Percentiles rank a stretch among this genome's conserved stretches.
Conservation (phyloP, 306 rosid species). For the Lathyrus oleraceus region DNA sequence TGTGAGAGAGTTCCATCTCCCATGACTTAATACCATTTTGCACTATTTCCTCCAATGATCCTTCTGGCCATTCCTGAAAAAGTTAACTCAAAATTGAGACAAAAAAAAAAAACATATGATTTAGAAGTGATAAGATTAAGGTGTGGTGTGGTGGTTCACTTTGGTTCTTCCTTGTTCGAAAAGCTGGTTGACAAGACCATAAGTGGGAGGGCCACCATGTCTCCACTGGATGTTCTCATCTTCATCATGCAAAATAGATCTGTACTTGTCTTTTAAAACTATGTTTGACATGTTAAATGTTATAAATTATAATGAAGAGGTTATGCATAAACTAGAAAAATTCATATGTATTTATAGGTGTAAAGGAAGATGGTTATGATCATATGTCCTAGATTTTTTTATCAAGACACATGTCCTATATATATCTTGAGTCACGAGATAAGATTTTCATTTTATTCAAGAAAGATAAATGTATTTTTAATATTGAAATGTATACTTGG, state of each 20-base stretch:
- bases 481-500: neutral
- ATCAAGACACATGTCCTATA: neutral
- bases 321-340: conserved; percentile 4
- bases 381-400: neutral
- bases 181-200: conserved; percentile 53
- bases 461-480: neutral
- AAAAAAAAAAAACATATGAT: neutral
- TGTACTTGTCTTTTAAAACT: conserved; percentile 51
- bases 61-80: conserved; percentile 60
- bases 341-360: neutral
- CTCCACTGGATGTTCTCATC: conserved; percentile 51
- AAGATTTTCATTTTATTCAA: neutral
- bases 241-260: conserved; percentile 55
- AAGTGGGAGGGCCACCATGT: conserved; percentile 71
- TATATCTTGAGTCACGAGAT: neutral
- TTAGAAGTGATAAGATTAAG: neutral
- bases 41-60: conserved; percentile 65
- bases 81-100: neutral
- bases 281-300: conserved; percentile 33
- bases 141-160: conserved; percentile 33
- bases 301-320: neutral
- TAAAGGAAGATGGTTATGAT: neutral
- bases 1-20: conserved; percentile 47
- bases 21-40: conserved; percentile 57
- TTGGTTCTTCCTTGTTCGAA: conserved; percentile 71